These are phyloP conservation scores for Sclerotinia nivalis DNA, from an alignment of 2,329 filamentous ascomycete genomes.

Conservation along the genomic window DNA sequence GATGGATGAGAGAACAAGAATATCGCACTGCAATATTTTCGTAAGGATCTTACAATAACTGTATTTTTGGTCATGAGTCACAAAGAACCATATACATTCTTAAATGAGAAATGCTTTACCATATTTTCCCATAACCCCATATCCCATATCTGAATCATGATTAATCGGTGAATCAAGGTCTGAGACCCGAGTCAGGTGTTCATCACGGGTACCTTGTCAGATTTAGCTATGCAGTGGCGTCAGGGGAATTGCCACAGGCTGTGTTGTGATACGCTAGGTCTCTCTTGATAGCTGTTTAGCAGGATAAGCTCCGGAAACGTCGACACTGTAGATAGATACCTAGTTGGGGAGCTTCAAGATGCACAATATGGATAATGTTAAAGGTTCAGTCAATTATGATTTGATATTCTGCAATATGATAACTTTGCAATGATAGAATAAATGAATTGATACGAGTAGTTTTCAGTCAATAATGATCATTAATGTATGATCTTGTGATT, in stretches of 20 bases:
- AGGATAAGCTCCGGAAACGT: neutral
- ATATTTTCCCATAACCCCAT: neutral
- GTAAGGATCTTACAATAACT: neutral
- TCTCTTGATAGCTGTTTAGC: neutral
- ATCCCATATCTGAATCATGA: neutral
- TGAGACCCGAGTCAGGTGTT: conserved; percentile 15
- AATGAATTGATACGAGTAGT: neutral
- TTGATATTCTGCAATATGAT: neutral
- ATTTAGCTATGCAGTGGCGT: conserved; percentile 10
- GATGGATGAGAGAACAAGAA: neutral
- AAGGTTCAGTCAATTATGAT: neutral
- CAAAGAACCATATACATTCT: neutral
- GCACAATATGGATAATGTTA: neutral
- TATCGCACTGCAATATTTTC: neutral
- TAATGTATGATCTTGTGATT: neutral
- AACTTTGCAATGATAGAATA: too few species aligned
- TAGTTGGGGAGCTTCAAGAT: neutral
- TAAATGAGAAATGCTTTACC: neutral
- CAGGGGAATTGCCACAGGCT: conserved; percentile 2
- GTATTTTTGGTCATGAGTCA: neutral
- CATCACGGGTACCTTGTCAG: conserved; percentile 12
- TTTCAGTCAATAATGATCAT: neutral
- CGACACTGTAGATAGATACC: neutral
- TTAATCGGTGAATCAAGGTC: conserved; percentile 3
- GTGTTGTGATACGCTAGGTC: conserved; percentile 6